These are phyloP conservation scores for Pseudogymnoascus sp. DNA, from an alignment of 2,329 filamentous ascomycete species.

Conservation along the genomic window DNA sequence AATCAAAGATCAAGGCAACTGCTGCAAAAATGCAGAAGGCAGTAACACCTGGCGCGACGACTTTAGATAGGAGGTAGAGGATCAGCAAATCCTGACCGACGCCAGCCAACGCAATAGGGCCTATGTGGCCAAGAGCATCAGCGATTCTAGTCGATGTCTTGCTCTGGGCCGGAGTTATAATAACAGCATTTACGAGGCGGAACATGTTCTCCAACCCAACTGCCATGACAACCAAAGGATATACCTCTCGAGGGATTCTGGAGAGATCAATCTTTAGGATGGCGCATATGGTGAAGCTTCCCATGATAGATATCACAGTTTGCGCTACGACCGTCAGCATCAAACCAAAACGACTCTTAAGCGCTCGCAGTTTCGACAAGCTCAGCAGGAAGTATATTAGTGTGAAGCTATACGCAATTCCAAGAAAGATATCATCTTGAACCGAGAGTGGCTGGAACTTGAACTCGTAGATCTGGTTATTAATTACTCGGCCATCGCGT, in stretches of 20 bases:
- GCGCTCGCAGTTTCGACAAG: conserved; percentile 61
- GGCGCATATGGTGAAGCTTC: conserved; percentile 73
- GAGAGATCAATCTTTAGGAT: conserved; percentile 68
- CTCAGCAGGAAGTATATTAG: conserved; percentile 58
- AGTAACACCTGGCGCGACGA: conserved; percentile 62
- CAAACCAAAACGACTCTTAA: conserved; percentile 68
- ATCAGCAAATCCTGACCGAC: conserved; percentile 62
- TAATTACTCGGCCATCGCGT: conserved; percentile 43
- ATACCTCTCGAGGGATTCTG: conserved; percentile 64
- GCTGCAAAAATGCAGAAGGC: conserved; percentile 71
- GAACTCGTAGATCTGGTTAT: conserved; percentile 66
- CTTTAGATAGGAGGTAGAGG: conserved; percentile 54
- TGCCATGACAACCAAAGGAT: conserved; percentile 67
- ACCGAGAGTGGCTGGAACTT: conserved; percentile 67
- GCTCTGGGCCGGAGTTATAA: conserved; percentile 62
- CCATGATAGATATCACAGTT: conserved; percentile 64
- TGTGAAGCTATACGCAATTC: conserved; percentile 57
- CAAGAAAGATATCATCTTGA: conserved; percentile 56
- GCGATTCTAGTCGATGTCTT: conserved; percentile 62
- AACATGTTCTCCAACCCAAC: conserved; percentile 76
- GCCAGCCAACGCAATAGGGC: conserved; percentile 60
- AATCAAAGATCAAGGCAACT: conserved; percentile 68
- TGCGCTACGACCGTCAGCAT: conserved; percentile 64
- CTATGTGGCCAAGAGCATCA: conserved; percentile 65
- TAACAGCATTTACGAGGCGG: conserved; percentile 68